phyloP scores from a whole-genome alignment of 2,329 filamentous ascomycete species.

The Xylariales sp. region DNA sequence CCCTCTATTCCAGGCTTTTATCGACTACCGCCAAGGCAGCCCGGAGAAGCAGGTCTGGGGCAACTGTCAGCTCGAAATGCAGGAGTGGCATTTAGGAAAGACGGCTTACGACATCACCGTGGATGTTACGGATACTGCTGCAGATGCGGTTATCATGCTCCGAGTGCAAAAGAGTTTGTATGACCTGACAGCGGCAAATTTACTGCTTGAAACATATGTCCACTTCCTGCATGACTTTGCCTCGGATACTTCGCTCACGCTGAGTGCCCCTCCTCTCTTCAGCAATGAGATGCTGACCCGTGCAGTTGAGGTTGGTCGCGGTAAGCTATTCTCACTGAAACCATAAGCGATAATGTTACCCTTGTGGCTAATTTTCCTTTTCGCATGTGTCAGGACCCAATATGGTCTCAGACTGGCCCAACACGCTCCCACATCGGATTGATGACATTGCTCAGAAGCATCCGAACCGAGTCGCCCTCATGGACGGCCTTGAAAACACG shows the following conservation, averaged over 20 bases:
- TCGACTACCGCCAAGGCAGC: slow-evolving; percentile 20
- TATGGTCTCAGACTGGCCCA: slow-evolving; percentile 27
- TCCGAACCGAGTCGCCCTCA: slow-evolving; percentile 10
- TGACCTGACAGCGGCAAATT: slow-evolving; percentile 15
- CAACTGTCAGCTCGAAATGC: slow-evolving; percentile 13
- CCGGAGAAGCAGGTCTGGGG: slow-evolving; percentile 13
- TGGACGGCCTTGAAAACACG: slow-evolving; percentile 12
- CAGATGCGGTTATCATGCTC: slow-evolving; percentile 13
- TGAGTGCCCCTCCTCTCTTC: not conserved
- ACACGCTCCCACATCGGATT: slow-evolving; percentile 29
- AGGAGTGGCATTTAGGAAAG: slow-evolving; percentile 10
- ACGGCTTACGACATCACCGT: slow-evolving; percentile 26
- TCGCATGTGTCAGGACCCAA: too few species aligned
- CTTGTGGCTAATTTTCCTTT: too few species aligned
- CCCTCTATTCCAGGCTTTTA: slow-evolving; percentile 35
- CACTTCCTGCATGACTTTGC: slow-evolving; percentile 16
- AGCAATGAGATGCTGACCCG: not conserved
- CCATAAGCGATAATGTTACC: too few species aligned
- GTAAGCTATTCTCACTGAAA: slow-evolving; percentile 8
- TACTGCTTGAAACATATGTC: slow-evolving; percentile 17
- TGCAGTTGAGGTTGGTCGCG: slow-evolving; percentile 1
- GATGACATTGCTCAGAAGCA: slow-evolving; percentile 24
- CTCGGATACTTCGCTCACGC: slow-evolving; percentile 6
- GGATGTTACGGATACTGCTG: slow-evolving; percentile 28
- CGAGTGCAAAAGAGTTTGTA: slow-evolving; percentile 27